A percentile compares a stretch with the other conserved stretches of the same genome.
Evolutionary conservation across 2,329 filamentous ascomycete genomes (phyloP).

Genomic region (Hymenotorrendiella dingleyae): DNA sequence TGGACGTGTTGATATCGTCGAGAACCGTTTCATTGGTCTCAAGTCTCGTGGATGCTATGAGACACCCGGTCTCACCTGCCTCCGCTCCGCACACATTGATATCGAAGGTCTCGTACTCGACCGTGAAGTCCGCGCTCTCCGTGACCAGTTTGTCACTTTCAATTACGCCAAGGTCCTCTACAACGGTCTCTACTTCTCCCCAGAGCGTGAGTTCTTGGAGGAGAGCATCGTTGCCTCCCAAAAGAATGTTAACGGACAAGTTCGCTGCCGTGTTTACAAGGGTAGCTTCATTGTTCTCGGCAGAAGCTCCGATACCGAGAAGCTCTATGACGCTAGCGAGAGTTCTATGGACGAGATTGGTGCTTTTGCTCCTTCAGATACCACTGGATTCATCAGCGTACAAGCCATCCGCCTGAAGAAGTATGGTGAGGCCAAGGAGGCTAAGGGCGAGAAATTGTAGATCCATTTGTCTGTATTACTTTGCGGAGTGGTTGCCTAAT

Average conservation of each 20-base stretch:
- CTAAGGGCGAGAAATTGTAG: constrained; percentile 64
- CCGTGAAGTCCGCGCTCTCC: constrained; percentile 60
- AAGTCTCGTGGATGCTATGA: constrained; percentile 82
- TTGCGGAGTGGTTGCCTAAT: no score
- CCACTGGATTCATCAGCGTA: constrained; percentile 59
- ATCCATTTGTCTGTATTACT: neutral
- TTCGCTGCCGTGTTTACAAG: constrained; percentile 62
- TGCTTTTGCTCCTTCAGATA: constrained; percentile 60
- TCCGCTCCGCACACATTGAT: constrained; percentile 41
- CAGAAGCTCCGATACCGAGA: constrained; percentile 57
- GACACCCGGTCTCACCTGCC: constrained; percentile 29
- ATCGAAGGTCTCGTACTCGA: constrained; percentile 63
- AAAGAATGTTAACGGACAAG: constrained; percentile 54
- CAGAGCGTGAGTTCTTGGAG: constrained; percentile 67
- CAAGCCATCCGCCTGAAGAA: constrained; percentile 60
- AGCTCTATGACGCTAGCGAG: constrained; percentile 62
- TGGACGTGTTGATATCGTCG: constrained; percentile 77
- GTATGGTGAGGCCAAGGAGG: constrained; percentile 70
- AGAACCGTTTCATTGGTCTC: constrained; percentile 74
- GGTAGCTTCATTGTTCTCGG: constrained; percentile 56
- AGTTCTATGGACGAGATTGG: constrained; percentile 65
- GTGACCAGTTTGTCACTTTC: constrained; percentile 65
- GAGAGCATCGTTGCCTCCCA: constrained; percentile 55
- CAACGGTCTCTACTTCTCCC: constrained; percentile 62
- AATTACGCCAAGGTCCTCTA: constrained; percentile 53